A percentile compares a stretch with the other conserved stretches of the same genome.
Conservation (phyloP, 306 rosid genomes). For the Sophora flavescens region DNA sequence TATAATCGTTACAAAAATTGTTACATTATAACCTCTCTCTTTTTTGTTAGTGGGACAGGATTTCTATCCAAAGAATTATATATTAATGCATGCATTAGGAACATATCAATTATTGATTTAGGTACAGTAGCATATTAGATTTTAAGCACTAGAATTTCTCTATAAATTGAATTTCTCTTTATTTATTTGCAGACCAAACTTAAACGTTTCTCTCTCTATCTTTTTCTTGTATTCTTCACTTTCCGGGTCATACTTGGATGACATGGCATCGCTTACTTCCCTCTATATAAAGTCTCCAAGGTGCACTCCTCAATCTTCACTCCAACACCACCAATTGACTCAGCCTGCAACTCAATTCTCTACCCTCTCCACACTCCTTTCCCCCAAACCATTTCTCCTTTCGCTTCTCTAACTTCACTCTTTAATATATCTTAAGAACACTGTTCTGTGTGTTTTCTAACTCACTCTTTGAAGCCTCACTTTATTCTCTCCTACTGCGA, state of each 20-base stretch:
- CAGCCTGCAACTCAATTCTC: not conserved
- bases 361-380: not conserved
- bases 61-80: not conserved
- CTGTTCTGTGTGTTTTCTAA: no score
- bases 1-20: no score
- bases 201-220: not conserved
- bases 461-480: not conserved
- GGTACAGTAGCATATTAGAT: not conserved
- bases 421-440: not conserved
- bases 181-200: not conserved
- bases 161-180: not conserved
- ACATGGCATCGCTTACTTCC: slow-evolving; percentile 38
- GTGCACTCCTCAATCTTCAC: slow-evolving; percentile 44
- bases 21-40: no score
- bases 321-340: slow-evolving; percentile 10
- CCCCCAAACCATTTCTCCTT: not conserved
- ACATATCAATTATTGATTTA: not conserved
- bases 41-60: no score
- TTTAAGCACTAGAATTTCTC: not conserved
- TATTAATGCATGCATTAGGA: not conserved
- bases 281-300: slow-evolving; percentile 48
- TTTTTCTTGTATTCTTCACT: not conserved
- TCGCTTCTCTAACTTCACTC: not conserved
- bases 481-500: not conserved
- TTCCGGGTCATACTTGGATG: slow-evolving; percentile 31